Evolutionary conservation across 441 rosid species (phyloP).

Genomic region (Rhodomyrtus psidioides): DNA sequence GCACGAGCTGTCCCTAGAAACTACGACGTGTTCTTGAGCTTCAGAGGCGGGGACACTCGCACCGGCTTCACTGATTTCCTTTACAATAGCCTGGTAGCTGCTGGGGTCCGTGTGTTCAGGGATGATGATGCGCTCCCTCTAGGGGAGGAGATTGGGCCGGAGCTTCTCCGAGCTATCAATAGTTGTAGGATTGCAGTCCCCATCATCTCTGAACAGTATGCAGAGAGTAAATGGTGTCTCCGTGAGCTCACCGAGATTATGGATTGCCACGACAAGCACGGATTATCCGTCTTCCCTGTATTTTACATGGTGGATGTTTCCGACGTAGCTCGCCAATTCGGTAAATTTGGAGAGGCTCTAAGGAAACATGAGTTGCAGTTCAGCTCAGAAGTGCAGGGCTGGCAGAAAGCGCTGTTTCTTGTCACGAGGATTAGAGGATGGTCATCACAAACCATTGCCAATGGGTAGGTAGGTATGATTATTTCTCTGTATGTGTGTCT

Average conservation of each 20-base stretch:
- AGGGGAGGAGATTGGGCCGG: fast-evolving
- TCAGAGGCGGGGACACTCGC: neutral
- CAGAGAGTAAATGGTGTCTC: fast-evolving
- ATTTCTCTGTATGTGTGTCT: too few relatives aligned
- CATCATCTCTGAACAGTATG: neutral
- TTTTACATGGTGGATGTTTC: fast-evolving
- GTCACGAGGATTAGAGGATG: neutral
- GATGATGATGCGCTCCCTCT: fast-evolving
- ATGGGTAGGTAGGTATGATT: neutral
- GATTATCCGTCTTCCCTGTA: neutral
- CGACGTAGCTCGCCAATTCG: fast-evolving
- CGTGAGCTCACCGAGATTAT: neutral
- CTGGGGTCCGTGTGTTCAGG: neutral
- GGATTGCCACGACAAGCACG: fast-evolving
- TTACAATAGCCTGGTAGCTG: neutral
- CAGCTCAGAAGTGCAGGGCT: too few relatives aligned
- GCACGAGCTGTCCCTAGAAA: fast-evolving
- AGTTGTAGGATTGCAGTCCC: fast-evolving
- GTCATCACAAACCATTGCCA: neutral
- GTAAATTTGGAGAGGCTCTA: neutral
- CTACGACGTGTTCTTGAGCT: neutral
- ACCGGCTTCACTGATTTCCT: fast-evolving
- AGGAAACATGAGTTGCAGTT: neutral
- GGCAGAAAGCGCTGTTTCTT: neutral
- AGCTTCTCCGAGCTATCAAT: neutral